Base-by-base conservation (phyloP, 2,329 filamentous ascomycete species). In the Phialophora expanda region DNA sequence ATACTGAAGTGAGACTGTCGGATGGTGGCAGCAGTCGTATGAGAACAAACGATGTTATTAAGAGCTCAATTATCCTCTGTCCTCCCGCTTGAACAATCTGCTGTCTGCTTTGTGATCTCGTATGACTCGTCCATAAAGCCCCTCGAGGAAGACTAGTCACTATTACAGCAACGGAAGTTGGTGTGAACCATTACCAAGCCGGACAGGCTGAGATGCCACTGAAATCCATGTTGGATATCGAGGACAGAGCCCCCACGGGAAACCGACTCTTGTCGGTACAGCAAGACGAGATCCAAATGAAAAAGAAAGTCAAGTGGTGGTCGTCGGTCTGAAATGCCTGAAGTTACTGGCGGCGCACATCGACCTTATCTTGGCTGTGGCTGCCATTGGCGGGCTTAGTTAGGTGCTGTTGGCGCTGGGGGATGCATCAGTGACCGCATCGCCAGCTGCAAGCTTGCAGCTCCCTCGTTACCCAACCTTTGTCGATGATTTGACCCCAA, bases 401-500 rank as follows among this genome's bases (percentile, higher is more conserved):
- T n/a, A 44, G 38, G 34, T 17, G 34, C 34, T 3, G 34, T 38
- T 38, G 34, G 34, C 12, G n/a, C 46, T 5, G 46, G 22, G 46
- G 22, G 46, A 5, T 11, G 53, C 53, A 34, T 30, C 53, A 30
- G 53, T 55, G 53, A 55, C 53, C 53, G 53, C 53, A 55, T 55
- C 28, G 53, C 53, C 28, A 34, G 53, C 53, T n/a, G 28, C 28
- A 55, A 53, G 53, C 53, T 51, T 51, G 53, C 24, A 55, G 53
- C 53, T 34, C 53, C 53, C 53, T 55, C 53, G 53, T 20, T 30
- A 55, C 28, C 26, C 11, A 11, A 34, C 30, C 53, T 55, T 55
- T 55, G 3, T 48, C 32, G 24, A 46, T 34, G 32, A 57, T 28
- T 55, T 30, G n/a, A 53, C 41, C 32, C 28, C 61, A 30, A 59